Base-by-base conservation (phyloP, 139 green algal genomes). In the Chlorella ohadii region DNA sequence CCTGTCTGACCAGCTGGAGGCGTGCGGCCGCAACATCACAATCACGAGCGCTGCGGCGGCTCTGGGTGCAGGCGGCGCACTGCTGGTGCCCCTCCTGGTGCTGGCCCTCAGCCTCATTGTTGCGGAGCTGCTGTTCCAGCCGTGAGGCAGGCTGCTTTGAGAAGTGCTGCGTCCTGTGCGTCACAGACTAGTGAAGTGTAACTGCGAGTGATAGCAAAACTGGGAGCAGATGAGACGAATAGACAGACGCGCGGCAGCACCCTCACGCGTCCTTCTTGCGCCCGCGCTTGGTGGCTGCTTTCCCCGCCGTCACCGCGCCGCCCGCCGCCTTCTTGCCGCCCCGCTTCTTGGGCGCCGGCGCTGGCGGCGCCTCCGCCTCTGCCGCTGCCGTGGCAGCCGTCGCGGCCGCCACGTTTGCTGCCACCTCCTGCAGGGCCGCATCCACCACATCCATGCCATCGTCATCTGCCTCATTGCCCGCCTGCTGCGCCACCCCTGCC, bases 321-420 rank as follows among this genome's bases (percentile, higher is more conserved):
- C 36, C 59, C 3, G 4, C 20, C 16, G 13, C 27, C 17, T 57
- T 56, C 63, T 72, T 75, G 27, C 39, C 25, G 28, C n/a, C n/a
- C n/a, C 63, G 38, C 78, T 47, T 74, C 64, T 83, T 83, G 78
- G 39, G 36, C 31, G 28, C 41, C 3, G 41, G 41, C 28, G 28
- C 41, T 3, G 41, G n/a, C 28, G 41, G 13, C 27, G 28, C 78
- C 39, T 19, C 51, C 28, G 76, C 38, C 76, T n/a, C 63, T 56
- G 78, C 78, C 33, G 13, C 78, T 28, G 63, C 64, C 20, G 41
- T 20, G n/a, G 78, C 44, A 7, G 31, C 16, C 4, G 65, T 31
- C 27, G 33, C 67, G 1, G 51, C 66, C 27, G 51, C 74, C 22
- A 20, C 55, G 28, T 34, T 11, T 4, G 33, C 67, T 19, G 47